Conservation (phyloP, 306 rosid genomes). For the Sicyos edulis region DNA sequence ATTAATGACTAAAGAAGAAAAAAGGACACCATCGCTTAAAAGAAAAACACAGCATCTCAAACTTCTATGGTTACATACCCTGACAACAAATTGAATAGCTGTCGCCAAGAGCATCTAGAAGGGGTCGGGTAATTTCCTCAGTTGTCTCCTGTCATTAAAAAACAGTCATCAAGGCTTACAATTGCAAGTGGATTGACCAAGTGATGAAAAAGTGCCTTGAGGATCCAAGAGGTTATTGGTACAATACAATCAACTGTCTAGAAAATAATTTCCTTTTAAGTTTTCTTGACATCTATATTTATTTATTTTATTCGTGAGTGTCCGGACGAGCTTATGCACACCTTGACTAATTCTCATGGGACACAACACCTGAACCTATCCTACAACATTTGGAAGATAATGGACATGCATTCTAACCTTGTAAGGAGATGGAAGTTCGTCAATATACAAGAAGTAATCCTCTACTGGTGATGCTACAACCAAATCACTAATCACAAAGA, state of each 20-base stretch:
- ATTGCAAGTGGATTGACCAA: not conserved
- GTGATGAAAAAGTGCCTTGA: too few species aligned
- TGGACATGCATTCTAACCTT: conserved; percentile 48
- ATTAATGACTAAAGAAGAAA: not conserved
- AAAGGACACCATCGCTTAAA: not conserved
- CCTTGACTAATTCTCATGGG: too few species aligned
- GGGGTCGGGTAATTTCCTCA: conserved; percentile 62
- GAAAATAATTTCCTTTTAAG: too few species aligned
- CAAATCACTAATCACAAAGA: conserved; percentile 58
- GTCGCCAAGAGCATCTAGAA: conserved; percentile 83
- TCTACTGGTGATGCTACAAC: conserved; percentile 93
- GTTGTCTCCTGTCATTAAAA: conserved; percentile 57
- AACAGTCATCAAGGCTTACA: conserved; percentile 8
- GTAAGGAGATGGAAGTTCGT: conserved; percentile 49
- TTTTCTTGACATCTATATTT: too few species aligned
- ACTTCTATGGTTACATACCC: conserved; percentile 36
- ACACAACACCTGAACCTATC: too few species aligned
- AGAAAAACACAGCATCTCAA: conserved; percentile 11
- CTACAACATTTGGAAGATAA: too few species aligned
- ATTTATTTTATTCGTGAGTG: too few species aligned
- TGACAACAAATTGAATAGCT: conserved; percentile 79
- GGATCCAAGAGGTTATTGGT: too few species aligned
- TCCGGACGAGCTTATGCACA: too few species aligned
- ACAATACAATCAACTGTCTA: too few species aligned
- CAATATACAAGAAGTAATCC: conserved; percentile 79